A percentile compares a stretch with the other conserved stretches of the same genome.
phyloP scores from a whole-genome alignment of 139 green algal species.

The Zygnema cylindricum region DNA sequence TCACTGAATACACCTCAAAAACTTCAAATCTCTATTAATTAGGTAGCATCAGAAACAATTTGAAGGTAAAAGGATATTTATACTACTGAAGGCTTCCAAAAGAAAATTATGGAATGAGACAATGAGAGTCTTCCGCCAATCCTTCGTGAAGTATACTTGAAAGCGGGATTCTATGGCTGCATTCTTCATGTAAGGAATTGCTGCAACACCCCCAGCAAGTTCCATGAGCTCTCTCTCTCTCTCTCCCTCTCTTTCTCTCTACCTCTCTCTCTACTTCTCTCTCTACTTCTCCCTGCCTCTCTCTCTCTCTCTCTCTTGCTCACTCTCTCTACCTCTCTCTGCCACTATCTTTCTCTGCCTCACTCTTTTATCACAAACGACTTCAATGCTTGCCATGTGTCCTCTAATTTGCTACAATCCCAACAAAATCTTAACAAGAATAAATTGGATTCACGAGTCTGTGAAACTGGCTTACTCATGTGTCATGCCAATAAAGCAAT shows the following conservation, averaged over 20 bases:
- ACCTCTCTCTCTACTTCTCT: too few relatives aligned
- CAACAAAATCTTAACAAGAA: constrained; percentile 2
- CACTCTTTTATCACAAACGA: too few relatives aligned
- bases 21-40: too few relatives aligned
- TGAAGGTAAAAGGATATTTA: constrained; percentile 44
- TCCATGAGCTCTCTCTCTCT: background rate
- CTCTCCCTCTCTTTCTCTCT: too few relatives aligned
- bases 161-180: background rate
- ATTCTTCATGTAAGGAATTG: constrained; percentile 38
- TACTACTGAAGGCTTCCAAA: constrained; percentile 2
- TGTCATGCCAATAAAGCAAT: too few relatives aligned
- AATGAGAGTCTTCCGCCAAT: constrained; percentile 26
- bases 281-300: too few relatives aligned
- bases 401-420: background rate
- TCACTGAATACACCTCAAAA: too few relatives aligned
- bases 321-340: too few relatives aligned
- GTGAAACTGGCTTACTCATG: too few relatives aligned
- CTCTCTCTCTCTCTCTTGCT: too few relatives aligned
- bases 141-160: constrained; percentile 40
- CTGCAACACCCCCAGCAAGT: constrained; percentile 23
- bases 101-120: constrained; percentile 42
- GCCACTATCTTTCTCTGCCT: too few relatives aligned
- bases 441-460: background rate
- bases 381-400: background rate
- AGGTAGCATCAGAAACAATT: too few relatives aligned